Conservation (phyloP, 2,329 filamentous ascomycete genomes). For the Alternaria triticina region DNA sequence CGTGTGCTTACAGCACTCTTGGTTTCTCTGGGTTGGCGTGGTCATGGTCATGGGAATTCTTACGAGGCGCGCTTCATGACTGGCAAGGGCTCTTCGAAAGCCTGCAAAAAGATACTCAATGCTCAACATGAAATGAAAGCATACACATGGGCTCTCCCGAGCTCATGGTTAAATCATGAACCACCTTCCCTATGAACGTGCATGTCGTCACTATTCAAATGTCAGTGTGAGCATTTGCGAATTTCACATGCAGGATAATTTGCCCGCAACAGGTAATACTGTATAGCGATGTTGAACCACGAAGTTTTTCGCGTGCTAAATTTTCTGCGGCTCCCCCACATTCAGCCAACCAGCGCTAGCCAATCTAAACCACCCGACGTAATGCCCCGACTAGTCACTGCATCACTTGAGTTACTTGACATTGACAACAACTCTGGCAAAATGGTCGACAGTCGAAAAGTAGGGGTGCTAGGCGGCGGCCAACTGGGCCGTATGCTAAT, state of each 20-base stretch:
- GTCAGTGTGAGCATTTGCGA: too few species aligned
- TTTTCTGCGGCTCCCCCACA: slow-evolving; percentile 34
- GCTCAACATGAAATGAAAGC: slow-evolving; percentile 43
- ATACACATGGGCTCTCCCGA: slow-evolving; percentile 41
- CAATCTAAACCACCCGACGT: slow-evolving; percentile 16
- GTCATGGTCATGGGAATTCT: slow-evolving; percentile 45
- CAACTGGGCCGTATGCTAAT: slow-evolving; percentile 90
- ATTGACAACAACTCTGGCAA: slow-evolving; percentile 8
- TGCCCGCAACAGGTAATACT: slow-evolving; percentile 4
- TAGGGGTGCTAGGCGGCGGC: slow-evolving; percentile 52
- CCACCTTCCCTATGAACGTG: slow-evolving; percentile 9
- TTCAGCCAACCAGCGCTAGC: slow-evolving; percentile 24
- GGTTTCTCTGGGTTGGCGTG: slow-evolving; percentile 49
- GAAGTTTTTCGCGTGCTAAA: slow-evolving; percentile 24
- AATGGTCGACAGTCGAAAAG: slow-evolving; percentile 43
- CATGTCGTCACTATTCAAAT: neutral
- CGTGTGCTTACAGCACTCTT: slow-evolving; percentile 34
- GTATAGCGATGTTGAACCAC: neutral
- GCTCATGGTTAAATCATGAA: slow-evolving; percentile 43
- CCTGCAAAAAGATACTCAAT: slow-evolving; percentile 49
- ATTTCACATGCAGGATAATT: neutral
- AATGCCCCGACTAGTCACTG: slow-evolving; percentile 27
- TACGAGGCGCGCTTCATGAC: slow-evolving; percentile 47
- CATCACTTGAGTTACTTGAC: slow-evolving; percentile 13
- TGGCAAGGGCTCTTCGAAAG: slow-evolving; percentile 41